phyloP scores from a whole-genome alignment of 2,329 filamentous ascomycete species.

The Periconia sp. region DNA sequence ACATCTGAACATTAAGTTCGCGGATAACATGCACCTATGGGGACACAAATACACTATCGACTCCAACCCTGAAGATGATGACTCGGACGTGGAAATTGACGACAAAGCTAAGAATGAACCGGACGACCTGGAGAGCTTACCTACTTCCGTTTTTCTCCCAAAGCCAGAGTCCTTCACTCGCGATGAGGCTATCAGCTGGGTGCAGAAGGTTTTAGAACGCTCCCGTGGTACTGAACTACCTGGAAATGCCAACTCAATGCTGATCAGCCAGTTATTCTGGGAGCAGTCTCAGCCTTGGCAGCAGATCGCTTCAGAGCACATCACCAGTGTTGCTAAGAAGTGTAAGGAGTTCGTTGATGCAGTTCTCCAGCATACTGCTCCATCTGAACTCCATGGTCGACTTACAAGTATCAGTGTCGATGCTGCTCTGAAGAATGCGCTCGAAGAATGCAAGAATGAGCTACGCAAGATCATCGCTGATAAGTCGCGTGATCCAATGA shows the following conservation, averaged over 20 bases:
- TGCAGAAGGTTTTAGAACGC: slow-evolving; percentile 43
- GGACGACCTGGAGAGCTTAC: background rate
- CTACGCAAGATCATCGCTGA: slow-evolving; percentile 51
- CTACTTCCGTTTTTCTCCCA: slow-evolving; percentile 5
- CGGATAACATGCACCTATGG: slow-evolving; percentile 42
- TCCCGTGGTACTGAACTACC: slow-evolving; percentile 60
- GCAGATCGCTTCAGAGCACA: slow-evolving; percentile 39
- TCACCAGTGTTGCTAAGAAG: slow-evolving; percentile 37
- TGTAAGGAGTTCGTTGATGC: slow-evolving; percentile 40
- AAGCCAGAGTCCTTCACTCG: slow-evolving; percentile 28
- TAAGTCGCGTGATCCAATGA: slow-evolving; percentile 54
- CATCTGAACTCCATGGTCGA: slow-evolving; percentile 43
- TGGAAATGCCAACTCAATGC: slow-evolving; percentile 61
- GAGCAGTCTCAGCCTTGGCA: slow-evolving; percentile 62
- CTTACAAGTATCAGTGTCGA: slow-evolving; percentile 45
- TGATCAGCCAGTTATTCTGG: slow-evolving; percentile 62
- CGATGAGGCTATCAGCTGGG: slow-evolving; percentile 45
- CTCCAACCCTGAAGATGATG: slow-evolving; percentile 15
- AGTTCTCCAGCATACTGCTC: slow-evolving; percentile 41
- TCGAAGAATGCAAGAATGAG: slow-evolving; percentile 41
- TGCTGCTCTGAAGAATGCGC: slow-evolving; percentile 44
- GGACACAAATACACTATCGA: slow-evolving; percentile 48
- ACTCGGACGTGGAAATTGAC: slow-evolving; percentile 6
- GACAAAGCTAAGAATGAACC: slow-evolving; percentile 12
- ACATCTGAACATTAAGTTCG: slow-evolving; percentile 53